Conservation (phyloP, 345 rosid genomes). For the Eucalyptus cloeziana region DNA sequence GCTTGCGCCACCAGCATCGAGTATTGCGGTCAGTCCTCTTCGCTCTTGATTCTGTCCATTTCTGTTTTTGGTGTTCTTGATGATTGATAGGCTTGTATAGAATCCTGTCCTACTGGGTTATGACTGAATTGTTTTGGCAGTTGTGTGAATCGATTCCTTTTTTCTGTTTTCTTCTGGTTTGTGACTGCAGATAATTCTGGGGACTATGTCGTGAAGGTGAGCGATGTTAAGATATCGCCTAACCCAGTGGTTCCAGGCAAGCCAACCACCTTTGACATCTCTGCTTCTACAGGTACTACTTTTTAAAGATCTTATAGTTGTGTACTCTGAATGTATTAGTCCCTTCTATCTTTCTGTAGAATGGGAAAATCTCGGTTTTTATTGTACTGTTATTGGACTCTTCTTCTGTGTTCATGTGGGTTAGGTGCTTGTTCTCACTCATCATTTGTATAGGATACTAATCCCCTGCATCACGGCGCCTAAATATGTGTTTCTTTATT, state of each 20-base stretch:
- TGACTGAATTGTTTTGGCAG: neutral
- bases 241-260: constrained; percentile 37
- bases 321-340: neutral
- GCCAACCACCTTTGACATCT: constrained; percentile 44
- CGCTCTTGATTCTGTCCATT: neutral
- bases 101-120: neutral
- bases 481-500: neutral
- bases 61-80: neutral
- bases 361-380: neutral
- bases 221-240: constrained; percentile 41
- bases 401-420: neutral
- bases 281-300: constrained; percentile 38
- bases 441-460: neutral
- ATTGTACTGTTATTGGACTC: neutral
- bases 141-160: neutral
- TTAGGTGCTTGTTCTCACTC: neutral
- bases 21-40: neutral
- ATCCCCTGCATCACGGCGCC: neutral
- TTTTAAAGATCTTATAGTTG: neutral
- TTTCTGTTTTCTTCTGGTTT: neutral
- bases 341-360: neutral
- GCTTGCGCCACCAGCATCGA: neutral
- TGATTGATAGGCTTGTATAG: neutral
- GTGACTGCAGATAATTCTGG: constrained; percentile 28
- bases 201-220: constrained; percentile 30